Evolutionary conservation across 2,329 filamentous ascomycete species (phyloP).

Genomic region (Ophiocordyceps sinensis): DNA sequence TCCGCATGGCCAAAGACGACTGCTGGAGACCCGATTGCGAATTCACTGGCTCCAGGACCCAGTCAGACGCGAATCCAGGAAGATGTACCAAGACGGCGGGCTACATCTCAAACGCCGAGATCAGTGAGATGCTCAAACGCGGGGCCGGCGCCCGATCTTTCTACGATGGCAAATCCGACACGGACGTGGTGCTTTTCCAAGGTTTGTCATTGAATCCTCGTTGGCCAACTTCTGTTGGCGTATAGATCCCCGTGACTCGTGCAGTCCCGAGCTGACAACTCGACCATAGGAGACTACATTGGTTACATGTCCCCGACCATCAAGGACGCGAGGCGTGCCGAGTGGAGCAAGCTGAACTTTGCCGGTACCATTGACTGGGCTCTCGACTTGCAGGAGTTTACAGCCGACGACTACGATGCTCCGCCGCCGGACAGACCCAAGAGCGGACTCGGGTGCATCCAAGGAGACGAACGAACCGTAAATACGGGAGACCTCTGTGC

Average conservation of each 20-base stretch:
- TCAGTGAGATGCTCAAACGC: constrained; percentile 5
- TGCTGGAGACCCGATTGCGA: constrained; percentile 10
- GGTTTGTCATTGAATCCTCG: too few relatives aligned
- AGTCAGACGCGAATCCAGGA: constrained; percentile 8
- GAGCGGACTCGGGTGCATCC: neutral
- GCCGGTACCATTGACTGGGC: constrained; percentile 2
- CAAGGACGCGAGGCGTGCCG: neutral
- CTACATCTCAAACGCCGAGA: constrained; percentile 13
- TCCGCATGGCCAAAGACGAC: constrained; percentile 11
- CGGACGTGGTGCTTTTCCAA: constrained; percentile 2
- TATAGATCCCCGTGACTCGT: too few relatives aligned
- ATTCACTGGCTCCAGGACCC: constrained; percentile 5
- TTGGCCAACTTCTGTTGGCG: too few relatives aligned
- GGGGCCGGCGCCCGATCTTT: neutral
- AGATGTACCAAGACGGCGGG: constrained; percentile 12
- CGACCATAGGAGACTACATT: neutral
- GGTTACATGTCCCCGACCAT: neutral
- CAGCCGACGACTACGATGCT: neutral
- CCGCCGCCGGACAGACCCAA: neutral
- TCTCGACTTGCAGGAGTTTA: constrained; percentile 1
- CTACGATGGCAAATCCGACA: constrained; percentile 1
- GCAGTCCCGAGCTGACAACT: too few relatives aligned
- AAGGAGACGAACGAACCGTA: neutral
- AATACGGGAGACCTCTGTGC: neutral
- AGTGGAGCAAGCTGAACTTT: neutral